phyloP scores from a whole-genome alignment of 2,329 filamentous ascomycete genomes.

The Microdochium paspali region DNA sequence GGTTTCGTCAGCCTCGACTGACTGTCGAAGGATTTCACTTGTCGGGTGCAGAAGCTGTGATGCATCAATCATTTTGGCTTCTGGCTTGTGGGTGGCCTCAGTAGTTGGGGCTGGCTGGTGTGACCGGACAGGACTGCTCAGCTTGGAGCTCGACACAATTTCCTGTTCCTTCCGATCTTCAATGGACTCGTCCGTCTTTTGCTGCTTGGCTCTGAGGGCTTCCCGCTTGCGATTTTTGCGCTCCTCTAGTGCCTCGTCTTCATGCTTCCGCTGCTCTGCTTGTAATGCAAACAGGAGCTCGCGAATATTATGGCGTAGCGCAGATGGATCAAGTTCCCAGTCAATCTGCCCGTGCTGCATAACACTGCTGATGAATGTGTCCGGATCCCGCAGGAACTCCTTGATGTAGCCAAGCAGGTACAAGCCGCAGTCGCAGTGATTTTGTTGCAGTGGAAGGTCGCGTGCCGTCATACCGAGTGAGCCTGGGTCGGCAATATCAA shows the following conservation, averaged over 20 bases:
- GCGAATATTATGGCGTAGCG: constrained; percentile 58
- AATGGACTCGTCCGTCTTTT: background rate
- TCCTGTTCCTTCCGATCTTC: constrained; percentile 1
- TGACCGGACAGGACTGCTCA: too few species aligned
- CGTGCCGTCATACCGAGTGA: constrained; percentile 56
- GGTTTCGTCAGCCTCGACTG: background rate
- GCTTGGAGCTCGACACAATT: background rate
- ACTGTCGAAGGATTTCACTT: background rate
- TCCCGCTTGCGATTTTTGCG: constrained; percentile 17
- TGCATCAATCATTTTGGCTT: background rate
- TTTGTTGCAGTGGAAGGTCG: constrained; percentile 69
- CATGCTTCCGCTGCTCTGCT: constrained; percentile 38
- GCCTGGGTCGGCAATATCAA: constrained; percentile 13
- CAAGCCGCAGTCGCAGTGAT: constrained; percentile 82
- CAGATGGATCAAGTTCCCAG: constrained; percentile 45
- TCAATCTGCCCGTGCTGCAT: constrained; percentile 44
- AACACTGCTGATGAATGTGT: constrained; percentile 57
- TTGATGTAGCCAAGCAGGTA: constrained; percentile 79
- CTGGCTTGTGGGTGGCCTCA: too few species aligned
- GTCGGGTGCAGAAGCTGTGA: background rate
- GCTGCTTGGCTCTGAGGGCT: constrained; percentile 4
- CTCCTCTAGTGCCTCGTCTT: constrained; percentile 23
- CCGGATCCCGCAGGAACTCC: constrained; percentile 69
- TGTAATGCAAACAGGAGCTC: constrained; percentile 56
- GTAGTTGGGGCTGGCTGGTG: background rate